phyloP scores from a whole-genome alignment of 768 basidiomycete genomes.

The Trametes elegans region DNA sequence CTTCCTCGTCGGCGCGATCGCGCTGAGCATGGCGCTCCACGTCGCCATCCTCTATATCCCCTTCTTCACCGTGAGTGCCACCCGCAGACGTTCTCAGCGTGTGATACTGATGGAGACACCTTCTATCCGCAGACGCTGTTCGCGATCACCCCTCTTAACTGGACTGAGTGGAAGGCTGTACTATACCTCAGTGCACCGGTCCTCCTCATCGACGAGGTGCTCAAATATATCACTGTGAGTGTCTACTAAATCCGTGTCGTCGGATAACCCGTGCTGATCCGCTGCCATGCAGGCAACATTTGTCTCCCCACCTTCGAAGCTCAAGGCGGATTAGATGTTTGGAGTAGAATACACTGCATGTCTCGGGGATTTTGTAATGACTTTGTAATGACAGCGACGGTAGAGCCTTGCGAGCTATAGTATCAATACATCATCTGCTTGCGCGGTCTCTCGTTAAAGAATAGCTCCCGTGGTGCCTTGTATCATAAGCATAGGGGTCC shows the following conservation, averaged over 20 bases:
- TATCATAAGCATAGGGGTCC: background rate
- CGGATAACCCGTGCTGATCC: background rate
- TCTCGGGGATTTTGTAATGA: conserved; percentile 13
- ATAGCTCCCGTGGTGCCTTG: too few species aligned
- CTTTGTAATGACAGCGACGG: conserved; percentile 12
- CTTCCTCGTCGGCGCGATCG: conserved; percentile 86
- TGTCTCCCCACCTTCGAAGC: conserved; percentile 53
- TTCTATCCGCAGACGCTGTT: conserved; percentile 83
- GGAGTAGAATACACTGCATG: background rate
- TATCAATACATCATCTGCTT: too few species aligned
- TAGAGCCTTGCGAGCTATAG: background rate
- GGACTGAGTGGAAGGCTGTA: conserved; percentile 94
- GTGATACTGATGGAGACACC: too few species aligned
- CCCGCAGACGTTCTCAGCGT: too few species aligned
- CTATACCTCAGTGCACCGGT: conserved; percentile 86
- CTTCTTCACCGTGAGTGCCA: conserved; percentile 81
- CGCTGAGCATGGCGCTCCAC: conserved; percentile 90
- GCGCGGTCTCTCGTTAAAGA: too few species aligned
- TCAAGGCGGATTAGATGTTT: conserved; percentile 27
- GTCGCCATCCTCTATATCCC: conserved; percentile 96
- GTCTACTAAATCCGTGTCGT: background rate
- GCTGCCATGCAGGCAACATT: conserved; percentile 44
- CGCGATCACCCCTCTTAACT: conserved; percentile 91
- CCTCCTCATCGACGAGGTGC: conserved; percentile 81
- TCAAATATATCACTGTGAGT: conserved; percentile 81